Base-by-base conservation (phyloP, 768 basidiomycete genomes). In the Pulveroboletus sp. region DNA sequence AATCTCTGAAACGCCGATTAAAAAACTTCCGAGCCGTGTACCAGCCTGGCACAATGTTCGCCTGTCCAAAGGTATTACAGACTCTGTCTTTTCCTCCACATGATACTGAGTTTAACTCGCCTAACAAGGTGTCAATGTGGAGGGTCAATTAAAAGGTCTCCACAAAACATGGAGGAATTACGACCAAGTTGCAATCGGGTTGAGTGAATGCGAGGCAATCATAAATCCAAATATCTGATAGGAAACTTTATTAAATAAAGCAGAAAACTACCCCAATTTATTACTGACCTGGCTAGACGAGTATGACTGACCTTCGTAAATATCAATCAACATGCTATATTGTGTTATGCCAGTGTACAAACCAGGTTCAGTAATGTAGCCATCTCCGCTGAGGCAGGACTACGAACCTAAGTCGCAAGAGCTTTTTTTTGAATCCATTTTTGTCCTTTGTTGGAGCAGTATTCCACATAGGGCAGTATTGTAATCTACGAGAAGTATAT, bases 101-200 rank as follows among this genome's bases (percentile, higher is more conserved):
- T 6, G 77, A 78, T 11, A 79, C 76, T 0, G 78, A 79, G 49
- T 78, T 81, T 52, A 77, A 79, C 61, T 80, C 78, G 8, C 79
- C 78, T 78, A 19, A 7, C 7, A 7, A 32, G 13, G 8, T 7
- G 10, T 37, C 53, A 60, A 20, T 9, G 32, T 19, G 11, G 16
- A 34, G 10, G 25, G 13, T 16, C 23, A 23, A 20, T 24, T 29
- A 36, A 24, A 14, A 9, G 8, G 31, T 5, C 34, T 37, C 29
- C 46, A 77, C 76, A 78, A 41, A 79, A 75, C 32, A 74, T 65
- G 45, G 80, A 81, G 11, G 71, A 61, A 45, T 79, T 71, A 7
- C 72, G 68, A 3, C 78, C 79, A 8, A 80, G 69, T 43, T 73
- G 71, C 27, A 70, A 63, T 27, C 78, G 71, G 12, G 79, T 73